phyloP scores from a whole-genome alignment of 2,329 filamentous ascomycete species.

The Aplosporella prunicola region DNA sequence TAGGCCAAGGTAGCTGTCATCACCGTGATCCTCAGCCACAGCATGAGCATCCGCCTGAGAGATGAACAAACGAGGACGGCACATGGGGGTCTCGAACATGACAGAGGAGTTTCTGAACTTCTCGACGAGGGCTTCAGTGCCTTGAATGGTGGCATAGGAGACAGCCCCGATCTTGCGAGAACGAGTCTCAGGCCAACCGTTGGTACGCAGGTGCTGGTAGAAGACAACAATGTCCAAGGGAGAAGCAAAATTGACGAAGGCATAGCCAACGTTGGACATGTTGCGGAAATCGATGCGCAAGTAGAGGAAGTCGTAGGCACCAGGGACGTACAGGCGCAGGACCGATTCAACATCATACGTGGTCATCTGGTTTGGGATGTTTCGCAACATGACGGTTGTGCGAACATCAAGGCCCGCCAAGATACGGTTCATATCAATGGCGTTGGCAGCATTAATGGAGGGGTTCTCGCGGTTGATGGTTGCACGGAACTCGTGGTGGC shows the following conservation, averaged over 20 bases:
- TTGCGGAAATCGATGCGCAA: constrained; percentile 60
- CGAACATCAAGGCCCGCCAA: constrained; percentile 38
- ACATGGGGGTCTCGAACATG: constrained; percentile 75
- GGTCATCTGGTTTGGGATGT: constrained; percentile 88
- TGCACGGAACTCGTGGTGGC: constrained; percentile 17
- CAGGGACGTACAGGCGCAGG: constrained; percentile 67
- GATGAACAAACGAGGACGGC: constrained; percentile 67
- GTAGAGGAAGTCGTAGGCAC: constrained; percentile 91
- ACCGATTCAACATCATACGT: constrained; percentile 55
- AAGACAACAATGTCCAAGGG: constrained; percentile 61
- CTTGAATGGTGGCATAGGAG: constrained; percentile 96
- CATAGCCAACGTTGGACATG: constrained; percentile 72
- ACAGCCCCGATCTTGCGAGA: constrained; percentile 81
- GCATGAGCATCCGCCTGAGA: no score
- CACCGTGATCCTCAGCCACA: not conserved
- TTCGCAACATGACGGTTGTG: constrained; percentile 74
- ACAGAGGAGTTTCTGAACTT: constrained; percentile 97
- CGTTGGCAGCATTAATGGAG: constrained; percentile 25
- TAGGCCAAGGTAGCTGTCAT: constrained; percentile 7
- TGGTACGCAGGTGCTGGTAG: constrained; percentile 11
- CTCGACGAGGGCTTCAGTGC: constrained; percentile 78
- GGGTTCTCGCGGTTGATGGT: constrained; percentile 10
- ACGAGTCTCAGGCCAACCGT: constrained; percentile 32
- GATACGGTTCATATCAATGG: constrained; percentile 30
- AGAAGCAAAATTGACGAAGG: constrained; percentile 89